phyloP scores from a whole-genome alignment of 2,329 filamentous ascomycete species.

The Trichophyton equinum region DNA sequence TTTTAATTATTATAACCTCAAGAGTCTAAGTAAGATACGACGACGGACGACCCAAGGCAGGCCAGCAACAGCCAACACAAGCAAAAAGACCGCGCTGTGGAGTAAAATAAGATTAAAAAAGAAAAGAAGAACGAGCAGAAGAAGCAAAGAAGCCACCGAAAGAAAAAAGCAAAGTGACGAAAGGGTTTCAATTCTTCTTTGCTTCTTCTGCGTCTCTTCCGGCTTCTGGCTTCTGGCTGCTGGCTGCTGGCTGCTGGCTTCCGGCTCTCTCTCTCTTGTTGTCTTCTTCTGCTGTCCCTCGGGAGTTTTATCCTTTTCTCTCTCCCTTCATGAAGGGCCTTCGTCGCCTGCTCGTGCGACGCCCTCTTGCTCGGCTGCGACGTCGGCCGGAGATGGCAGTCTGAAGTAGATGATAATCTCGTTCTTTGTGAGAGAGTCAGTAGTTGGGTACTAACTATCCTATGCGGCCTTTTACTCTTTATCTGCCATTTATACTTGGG shows the following conservation, averaged over 20 bases:
- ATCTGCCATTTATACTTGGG: background rate
- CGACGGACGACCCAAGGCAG: too few relatives aligned
- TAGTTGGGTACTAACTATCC: background rate
- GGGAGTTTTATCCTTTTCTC: background rate
- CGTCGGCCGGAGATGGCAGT: background rate
- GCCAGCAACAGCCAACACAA: background rate
- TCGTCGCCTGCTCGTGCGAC: background rate
- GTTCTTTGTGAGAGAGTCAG: background rate
- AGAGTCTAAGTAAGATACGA: background rate
- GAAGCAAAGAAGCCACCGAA: background rate
- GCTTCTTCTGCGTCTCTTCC: background rate
- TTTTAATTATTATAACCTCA: background rate
- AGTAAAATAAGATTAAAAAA: constrained; percentile 1
- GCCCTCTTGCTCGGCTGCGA: background rate
- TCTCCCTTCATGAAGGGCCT: background rate
- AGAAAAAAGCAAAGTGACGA: background rate
- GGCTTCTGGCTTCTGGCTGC: background rate
- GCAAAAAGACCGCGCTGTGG: background rate
- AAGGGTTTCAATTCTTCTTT: background rate
- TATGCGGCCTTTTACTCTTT: background rate
- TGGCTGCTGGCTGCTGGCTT: too few relatives aligned
- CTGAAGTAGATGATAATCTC: too few relatives aligned
- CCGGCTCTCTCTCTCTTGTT: too few relatives aligned
- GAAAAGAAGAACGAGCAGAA: background rate
- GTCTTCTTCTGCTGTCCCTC: background rate